Percentiles rank a stretch among this genome's conserved stretches.
phyloP scores from a whole-genome alignment of 2,329 filamentous ascomycete species.

The Apiospora hydei region DNA sequence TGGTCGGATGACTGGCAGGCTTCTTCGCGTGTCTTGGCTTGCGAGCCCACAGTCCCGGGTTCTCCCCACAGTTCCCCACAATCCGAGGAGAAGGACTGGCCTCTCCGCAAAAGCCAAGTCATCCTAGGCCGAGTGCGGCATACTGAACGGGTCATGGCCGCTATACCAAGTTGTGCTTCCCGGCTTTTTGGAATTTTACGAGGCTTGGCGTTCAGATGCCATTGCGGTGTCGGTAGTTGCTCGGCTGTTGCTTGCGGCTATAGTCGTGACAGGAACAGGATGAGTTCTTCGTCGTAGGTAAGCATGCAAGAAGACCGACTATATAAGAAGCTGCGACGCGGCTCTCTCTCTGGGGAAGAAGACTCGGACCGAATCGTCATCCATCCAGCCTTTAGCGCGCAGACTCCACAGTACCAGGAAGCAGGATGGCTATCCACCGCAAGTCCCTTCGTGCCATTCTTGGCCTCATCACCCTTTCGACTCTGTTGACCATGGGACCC shows the following conservation, averaged over 20 bases:
- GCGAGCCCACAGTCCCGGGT: neutral
- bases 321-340: neutral
- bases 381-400: neutral
- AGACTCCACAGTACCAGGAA: neutral
- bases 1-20: neutral
- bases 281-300: neutral
- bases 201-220: neutral
- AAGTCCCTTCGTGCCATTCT: neutral
- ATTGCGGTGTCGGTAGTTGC: conserved; percentile 10
- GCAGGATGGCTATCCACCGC: neutral
- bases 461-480: neutral
- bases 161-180: neutral
- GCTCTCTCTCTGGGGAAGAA: neutral
- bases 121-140: conserved; percentile 13
- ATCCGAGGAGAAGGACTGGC: neutral
- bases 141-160: neutral
- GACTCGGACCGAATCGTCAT: neutral
- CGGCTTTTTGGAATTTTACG: neutral
- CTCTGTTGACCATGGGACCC: neutral
- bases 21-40: neutral
- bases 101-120: conserved; percentile 17
- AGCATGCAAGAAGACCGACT: neutral
- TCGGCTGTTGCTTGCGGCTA: neutral
- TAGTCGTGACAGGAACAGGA: neutral
- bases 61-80: conserved; percentile 4